Evolutionary conservation across 2,329 filamentous ascomycete genomes (phyloP).

Genomic region (Colletotrichum sp.): DNA sequence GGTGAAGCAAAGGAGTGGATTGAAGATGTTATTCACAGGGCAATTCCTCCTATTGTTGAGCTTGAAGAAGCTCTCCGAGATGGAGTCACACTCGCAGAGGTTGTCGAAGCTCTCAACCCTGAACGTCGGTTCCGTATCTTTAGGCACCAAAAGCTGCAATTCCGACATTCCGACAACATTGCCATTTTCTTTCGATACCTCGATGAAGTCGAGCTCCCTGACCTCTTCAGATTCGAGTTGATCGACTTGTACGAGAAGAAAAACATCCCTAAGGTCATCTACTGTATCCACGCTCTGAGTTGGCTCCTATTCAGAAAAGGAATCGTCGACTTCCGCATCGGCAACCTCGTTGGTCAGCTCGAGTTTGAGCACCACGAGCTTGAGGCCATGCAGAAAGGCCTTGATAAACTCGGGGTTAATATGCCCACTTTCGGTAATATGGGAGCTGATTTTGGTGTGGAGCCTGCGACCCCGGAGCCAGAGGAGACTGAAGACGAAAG

Average conservation of each 20-base stretch:
- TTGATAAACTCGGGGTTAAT: conserved; percentile 91
- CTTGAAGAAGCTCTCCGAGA: conserved; percentile 91
- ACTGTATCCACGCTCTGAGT: conserved; percentile 96
- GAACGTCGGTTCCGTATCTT: conserved; percentile 83
- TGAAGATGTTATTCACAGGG: conserved; percentile 83
- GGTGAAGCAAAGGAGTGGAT: conserved; percentile 99
- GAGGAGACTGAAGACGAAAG: conserved; percentile 91
- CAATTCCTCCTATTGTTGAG: conserved; percentile 90
- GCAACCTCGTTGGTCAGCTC: conserved; percentile 93
- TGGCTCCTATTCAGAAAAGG: conserved; percentile 97
- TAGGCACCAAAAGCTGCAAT: conserved; percentile 83
- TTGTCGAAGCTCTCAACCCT: conserved; percentile 88
- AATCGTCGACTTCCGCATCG: conserved; percentile 93
- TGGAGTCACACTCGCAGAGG: conserved; percentile 91
- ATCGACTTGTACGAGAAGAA: conserved; percentile 99
- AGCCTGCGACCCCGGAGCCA: conserved; percentile 73
- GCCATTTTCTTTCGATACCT: conserved; percentile 95
- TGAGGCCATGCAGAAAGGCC: conserved; percentile 94
- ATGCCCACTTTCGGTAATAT: conserved; percentile 99
- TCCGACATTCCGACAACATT: conserved; percentile 96
- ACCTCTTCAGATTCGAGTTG: conserved; percentile 95
- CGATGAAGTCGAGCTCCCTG: conserved; percentile 88
- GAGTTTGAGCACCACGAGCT: conserved; percentile 98
- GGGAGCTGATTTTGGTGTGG: conserved; percentile 92
- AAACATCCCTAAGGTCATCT: conserved; percentile 98